Conservation (phyloP, 148 eudicot genomes). For the Spergularia bocconei region DNA sequence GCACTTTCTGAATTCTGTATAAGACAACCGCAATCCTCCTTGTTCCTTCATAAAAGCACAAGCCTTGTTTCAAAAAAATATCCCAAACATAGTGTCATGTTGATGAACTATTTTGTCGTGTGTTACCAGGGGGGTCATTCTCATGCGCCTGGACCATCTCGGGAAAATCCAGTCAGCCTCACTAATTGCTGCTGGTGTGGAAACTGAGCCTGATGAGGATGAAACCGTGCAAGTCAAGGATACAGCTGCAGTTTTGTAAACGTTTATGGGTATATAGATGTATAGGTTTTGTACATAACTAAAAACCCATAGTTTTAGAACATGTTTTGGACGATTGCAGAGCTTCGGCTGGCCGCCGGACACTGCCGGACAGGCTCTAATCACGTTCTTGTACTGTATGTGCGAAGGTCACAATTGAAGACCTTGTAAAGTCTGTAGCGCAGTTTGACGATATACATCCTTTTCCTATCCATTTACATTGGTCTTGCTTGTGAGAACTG, state of each 20-base stretch:
- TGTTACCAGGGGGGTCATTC: conserved; percentile 69
- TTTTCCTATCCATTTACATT: too few species aligned
- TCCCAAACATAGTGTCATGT: too few species aligned
- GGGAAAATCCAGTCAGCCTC: conserved; percentile 96
- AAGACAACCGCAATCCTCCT: too few species aligned
- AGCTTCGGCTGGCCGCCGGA: not conserved
- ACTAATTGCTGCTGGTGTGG: conserved; percentile 59
- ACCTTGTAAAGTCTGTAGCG: too few species aligned
- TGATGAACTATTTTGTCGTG: not conserved
- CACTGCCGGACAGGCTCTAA: too few species aligned
- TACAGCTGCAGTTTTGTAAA: conserved; percentile 34
- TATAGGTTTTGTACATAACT: conserved; percentile 13
- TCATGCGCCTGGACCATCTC: conserved; percentile 84
- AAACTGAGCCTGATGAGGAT: conserved; percentile 44
- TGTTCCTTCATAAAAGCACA: too few species aligned
- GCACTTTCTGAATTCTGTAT: too few species aligned
- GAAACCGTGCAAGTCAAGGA: conserved; percentile 16
- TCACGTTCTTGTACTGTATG: too few species aligned
- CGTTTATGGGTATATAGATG: not conserved
- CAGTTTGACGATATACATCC: too few species aligned
- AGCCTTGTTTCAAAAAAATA: too few species aligned
- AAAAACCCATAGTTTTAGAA: not conserved
- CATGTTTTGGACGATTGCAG: not conserved
- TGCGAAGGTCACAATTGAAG: too few species aligned
- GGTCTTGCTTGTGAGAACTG: too few species aligned